A percentile compares a stretch with the other conserved stretches of the same genome.
phyloP scores from a whole-genome alignment of 495 filamentous ascomycete species.

The Neurospora sublineolata region DNA sequence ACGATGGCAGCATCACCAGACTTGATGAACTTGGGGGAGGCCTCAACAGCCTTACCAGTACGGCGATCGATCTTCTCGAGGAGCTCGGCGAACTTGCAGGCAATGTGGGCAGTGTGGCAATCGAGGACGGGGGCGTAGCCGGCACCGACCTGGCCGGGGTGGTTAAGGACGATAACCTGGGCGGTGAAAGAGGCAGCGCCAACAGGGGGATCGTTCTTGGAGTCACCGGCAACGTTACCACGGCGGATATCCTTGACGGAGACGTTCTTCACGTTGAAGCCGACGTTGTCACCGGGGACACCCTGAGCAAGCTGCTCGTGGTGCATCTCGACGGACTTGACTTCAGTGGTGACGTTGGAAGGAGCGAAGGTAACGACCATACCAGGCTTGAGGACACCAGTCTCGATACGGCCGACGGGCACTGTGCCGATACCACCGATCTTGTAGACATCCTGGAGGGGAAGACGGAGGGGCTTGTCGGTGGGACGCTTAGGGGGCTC shows the following conservation, averaged over 20 bases:
- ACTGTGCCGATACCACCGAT: constrained; percentile 99
- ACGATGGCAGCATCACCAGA: constrained; percentile 99
- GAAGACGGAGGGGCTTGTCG: constrained; percentile 97
- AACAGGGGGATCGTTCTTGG: constrained; percentile 96
- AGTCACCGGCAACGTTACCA: constrained; percentile 99
- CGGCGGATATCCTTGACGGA: constrained; percentile 99
- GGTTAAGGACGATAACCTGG: constrained; percentile 99
- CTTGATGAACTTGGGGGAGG: constrained; percentile 96
- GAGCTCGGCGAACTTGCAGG: constrained; percentile 99
- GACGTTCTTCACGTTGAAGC: constrained; percentile 99
- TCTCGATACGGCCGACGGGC: constrained; percentile 99
- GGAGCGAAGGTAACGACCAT: constrained; percentile 97
- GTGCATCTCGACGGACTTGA: constrained; percentile 99
- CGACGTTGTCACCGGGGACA: constrained; percentile 97
- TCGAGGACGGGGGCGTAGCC: constrained; percentile 98
- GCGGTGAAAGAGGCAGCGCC: constrained; percentile 91
- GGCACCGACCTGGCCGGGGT: constrained; percentile 97
- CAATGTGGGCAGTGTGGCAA: constrained; percentile 99
- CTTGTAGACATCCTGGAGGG: constrained; percentile 99
- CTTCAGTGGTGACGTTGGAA: constrained; percentile 98
- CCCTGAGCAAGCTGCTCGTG: constrained; percentile 98
- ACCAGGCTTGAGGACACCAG: constrained; percentile 91
- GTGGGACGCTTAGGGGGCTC: constrained; percentile 86
- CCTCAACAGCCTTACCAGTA: constrained; percentile 95
- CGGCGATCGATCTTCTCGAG: constrained; percentile 99